phyloP scores from a whole-genome alignment of 768 basidiomycete genomes.

The Phaffia tasmanica region DNA sequence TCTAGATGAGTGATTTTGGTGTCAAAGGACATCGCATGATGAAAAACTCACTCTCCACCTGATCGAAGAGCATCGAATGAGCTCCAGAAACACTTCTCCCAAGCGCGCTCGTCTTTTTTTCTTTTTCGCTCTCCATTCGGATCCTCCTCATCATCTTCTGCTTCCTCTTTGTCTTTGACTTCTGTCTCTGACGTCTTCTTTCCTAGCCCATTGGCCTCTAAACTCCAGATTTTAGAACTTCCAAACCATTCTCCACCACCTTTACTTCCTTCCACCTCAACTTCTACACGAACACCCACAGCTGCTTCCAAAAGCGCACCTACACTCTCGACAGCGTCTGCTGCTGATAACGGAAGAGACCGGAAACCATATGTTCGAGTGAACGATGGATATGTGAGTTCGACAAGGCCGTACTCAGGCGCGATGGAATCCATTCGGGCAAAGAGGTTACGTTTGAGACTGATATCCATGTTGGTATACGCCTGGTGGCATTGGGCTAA shows the following conservation, averaged over 20 bases:
- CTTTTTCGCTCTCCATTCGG: constrained; percentile 33
- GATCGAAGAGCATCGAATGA: constrained; percentile 70
- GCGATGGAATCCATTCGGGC: constrained; percentile 77
- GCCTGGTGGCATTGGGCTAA: constrained; percentile 86
- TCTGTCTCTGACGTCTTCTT: constrained; percentile 42
- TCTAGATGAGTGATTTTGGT: not conserved
- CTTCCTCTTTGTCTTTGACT: constrained; percentile 32
- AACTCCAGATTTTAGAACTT: constrained; percentile 65
- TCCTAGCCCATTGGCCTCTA: constrained; percentile 36
- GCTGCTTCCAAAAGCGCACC: constrained; percentile 81
- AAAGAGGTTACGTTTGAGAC: constrained; percentile 68
- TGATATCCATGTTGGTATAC: constrained; percentile 92
- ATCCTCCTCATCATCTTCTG: constrained; percentile 29
- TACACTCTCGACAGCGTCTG: constrained; percentile 84
- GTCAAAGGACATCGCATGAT: not conserved
- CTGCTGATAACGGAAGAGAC: constrained; percentile 74
- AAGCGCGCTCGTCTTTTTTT: constrained; percentile 56
- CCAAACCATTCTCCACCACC: constrained; percentile 97
- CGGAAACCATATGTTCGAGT: constrained; percentile 82
- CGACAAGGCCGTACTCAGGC: constrained; percentile 87
- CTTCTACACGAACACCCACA: constrained; percentile 74
- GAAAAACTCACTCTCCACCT: constrained; percentile 57
- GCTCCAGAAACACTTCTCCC: constrained; percentile 88
- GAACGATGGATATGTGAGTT: constrained; percentile 88
- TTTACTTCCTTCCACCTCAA: constrained; percentile 77